Conservation (phyloP, 768 basidiomycete species). For the Tephrocybe sp. region DNA sequence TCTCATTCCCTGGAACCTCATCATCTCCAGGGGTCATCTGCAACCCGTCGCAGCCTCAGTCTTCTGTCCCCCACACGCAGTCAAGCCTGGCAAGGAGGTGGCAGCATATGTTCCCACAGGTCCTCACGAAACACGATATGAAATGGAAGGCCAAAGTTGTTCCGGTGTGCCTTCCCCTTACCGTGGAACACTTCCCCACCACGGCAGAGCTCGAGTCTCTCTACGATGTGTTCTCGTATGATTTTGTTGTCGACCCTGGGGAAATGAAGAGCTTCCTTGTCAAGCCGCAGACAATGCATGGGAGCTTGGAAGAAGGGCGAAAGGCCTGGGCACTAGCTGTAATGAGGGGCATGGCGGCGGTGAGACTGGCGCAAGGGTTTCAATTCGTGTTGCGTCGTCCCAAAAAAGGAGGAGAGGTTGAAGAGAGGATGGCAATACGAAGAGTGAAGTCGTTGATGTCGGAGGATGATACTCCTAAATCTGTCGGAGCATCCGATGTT, state of each 20-base stretch:
- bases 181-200: slow-evolving; percentile 85
- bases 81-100: slow-evolving; percentile 81
- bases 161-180: slow-evolving; percentile 86
- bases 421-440: slow-evolving; percentile 35
- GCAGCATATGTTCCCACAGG: slow-evolving; percentile 81
- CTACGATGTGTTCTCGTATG: slow-evolving; percentile 83
- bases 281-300: slow-evolving; percentile 51
- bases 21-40: slow-evolving; percentile 47
- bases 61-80: slow-evolving; percentile 57
- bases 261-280: slow-evolving; percentile 90
- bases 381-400: slow-evolving; percentile 75
- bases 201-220: slow-evolving; percentile 69
- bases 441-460: slow-evolving; percentile 56
- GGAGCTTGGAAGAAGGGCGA: slow-evolving; percentile 54
- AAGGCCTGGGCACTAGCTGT: slow-evolving; percentile 74
- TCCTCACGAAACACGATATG: slow-evolving; percentile 76
- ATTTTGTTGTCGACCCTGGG: slow-evolving; percentile 79
- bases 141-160: slow-evolving; percentile 90
- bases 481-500: slow-evolving; percentile 64
- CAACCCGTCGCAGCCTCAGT: slow-evolving; percentile 68
- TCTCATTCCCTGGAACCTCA: slow-evolving; percentile 31
- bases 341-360: slow-evolving; percentile 92
- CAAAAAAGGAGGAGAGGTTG: slow-evolving; percentile 22
- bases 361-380: slow-evolving; percentile 90
- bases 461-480: slow-evolving; percentile 56